Base-by-base conservation (phyloP, 1,284 basidiomycete genomes). In the Mycena sp. region DNA sequence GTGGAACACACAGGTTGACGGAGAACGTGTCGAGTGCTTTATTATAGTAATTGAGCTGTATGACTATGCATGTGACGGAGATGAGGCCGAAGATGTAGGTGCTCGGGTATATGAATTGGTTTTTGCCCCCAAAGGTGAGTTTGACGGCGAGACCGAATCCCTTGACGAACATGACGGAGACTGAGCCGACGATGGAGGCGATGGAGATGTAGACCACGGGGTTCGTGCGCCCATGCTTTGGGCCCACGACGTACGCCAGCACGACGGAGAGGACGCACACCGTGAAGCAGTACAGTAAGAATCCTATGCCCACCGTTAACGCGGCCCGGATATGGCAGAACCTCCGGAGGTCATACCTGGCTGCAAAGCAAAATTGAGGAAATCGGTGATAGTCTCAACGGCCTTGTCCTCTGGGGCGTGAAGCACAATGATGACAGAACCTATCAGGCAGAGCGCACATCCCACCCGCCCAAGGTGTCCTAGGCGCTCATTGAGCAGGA, bases 41-140 rank as follows among this genome's bases (percentile, higher is more conserved):
- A 85, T 99, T 99, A 81, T 99, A 98, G 82, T 98, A 99, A 81
- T 98, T 97, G 94, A 98, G 96, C 80, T 98, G 96, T 2, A 98
- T 88, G 55, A 98, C 74, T 73, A 99, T 99, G 79, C 95, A 99
- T 3, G 89, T 81, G 1, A 86, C 86, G 4, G 96, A 92, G 32
- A 95, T 88, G 55, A 95, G 84, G 43, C 89, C 94, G 73, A 99
- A 98, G 48, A 98, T 87, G 76, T 98, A 99, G 12, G 98, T 99
- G 74, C 93, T 95, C 30, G 93, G 89, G 75, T 97, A 94, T 1
- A 91, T 90, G 75, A 99, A 93, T 78, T 99, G 97, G 79, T 99
- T 99, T 76, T 94, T 95, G 52, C 97, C 97, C 10, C 88, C 87
- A 68, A 99, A 83, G 0, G 96, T 99, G 65, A 99, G 87, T 77